These are phyloP conservation scores for Volvox carteri DNA, from an alignment of 163 green algal genomes.

Conservation along the genomic window DNA sequence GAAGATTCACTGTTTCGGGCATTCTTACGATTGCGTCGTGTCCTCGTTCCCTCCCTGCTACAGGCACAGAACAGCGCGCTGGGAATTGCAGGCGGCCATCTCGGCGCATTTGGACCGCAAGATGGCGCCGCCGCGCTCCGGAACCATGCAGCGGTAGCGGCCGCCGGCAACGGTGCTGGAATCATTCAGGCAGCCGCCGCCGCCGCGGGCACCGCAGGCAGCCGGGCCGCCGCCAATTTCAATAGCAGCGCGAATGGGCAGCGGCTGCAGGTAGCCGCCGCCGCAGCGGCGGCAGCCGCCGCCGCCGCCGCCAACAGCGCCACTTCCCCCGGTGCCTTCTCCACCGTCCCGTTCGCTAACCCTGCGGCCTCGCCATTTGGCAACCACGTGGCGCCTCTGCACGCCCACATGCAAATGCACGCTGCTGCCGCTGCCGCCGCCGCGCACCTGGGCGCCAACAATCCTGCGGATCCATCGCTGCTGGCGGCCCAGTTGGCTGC, in stretches of 20 bases:
- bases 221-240: background rate
- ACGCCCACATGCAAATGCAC: conserved; percentile 29
- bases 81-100: background rate
- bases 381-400: conserved; percentile 2
- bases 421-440: conserved; percentile 2
- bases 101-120: background rate
- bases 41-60: background rate
- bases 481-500: conserved; percentile 48
- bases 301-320: background rate
- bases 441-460: background rate
- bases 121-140: conserved; percentile 2
- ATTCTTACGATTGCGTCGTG: too few species aligned
- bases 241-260: background rate
- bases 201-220: background rate
- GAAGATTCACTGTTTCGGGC: too few species aligned
- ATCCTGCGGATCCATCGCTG: background rate
- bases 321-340: background rate
- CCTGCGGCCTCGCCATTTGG: background rate
- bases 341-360: background rate
- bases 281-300: background rate
- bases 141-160: conserved; percentile 2
- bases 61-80: background rate
- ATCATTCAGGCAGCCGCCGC: background rate
- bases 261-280: conserved; percentile 18
- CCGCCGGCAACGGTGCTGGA: background rate